These are phyloP conservation scores for Bimuria novae-zelandiae DNA, from an alignment of 2,329 filamentous ascomycete genomes.

Conservation along the genomic window DNA sequence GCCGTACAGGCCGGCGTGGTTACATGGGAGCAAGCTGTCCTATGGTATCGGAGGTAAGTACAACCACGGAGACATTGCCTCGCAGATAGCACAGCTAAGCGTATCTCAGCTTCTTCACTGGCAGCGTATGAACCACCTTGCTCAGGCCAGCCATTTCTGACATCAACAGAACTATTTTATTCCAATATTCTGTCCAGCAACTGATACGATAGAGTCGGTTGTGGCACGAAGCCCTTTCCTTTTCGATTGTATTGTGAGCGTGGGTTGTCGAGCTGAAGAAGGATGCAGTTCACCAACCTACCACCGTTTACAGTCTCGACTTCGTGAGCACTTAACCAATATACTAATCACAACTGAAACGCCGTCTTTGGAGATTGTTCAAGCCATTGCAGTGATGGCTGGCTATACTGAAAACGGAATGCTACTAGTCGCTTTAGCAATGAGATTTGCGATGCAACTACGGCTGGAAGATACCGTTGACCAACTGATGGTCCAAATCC, in stretches of 20 bases:
- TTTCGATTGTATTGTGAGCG: conserved; percentile 57
- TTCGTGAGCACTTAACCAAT: conserved; percentile 52
- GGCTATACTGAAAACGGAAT: conserved; percentile 60
- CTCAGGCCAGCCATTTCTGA: not conserved
- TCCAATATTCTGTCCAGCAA: conserved; percentile 53
- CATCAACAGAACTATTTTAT: conserved; percentile 52
- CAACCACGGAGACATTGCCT: not conserved
- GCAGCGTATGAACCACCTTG: conserved; percentile 25
- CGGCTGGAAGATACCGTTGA: conserved; percentile 46
- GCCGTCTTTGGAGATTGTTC: conserved; percentile 55
- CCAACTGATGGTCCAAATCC: conserved; percentile 46
- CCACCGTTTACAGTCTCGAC: conserved; percentile 35
- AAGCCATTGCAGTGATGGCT: conserved; percentile 58
- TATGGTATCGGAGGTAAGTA: conserved; percentile 30
- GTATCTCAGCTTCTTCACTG: conserved; percentile 34
- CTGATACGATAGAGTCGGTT: conserved; percentile 54
- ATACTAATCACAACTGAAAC: conserved; percentile 49
- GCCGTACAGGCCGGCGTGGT: conserved; percentile 32
- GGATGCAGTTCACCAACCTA: conserved; percentile 48
- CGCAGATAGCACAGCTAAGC: conserved; percentile 6
- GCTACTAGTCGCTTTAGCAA: conserved; percentile 56
- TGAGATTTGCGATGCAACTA: conserved; percentile 57
- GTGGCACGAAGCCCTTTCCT: conserved; percentile 55
- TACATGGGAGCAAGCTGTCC: conserved; percentile 30
- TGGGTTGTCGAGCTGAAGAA: conserved; percentile 56